A percentile compares a stretch with the other conserved stretches of the same genome.
Evolutionary conservation across 2,329 filamentous ascomycete species (phyloP).

Genomic region (Nigrograna mackinnonii): DNA sequence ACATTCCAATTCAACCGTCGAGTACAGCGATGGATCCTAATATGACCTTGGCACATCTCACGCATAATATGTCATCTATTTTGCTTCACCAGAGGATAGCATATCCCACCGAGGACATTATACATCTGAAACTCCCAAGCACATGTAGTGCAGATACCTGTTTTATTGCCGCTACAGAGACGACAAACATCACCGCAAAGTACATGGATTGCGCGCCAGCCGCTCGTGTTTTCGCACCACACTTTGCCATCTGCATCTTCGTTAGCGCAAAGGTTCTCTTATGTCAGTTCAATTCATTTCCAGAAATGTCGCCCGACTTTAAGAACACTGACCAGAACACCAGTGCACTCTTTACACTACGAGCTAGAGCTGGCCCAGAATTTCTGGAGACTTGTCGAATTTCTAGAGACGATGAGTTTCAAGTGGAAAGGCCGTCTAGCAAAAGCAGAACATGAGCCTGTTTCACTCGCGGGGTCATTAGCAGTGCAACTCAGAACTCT

Average conservation of each 20-base stretch:
- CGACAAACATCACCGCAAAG: background rate
- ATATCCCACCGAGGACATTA: background rate
- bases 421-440: background rate
- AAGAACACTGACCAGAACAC: background rate
- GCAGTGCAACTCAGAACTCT: background rate
- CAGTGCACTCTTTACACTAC: slow-evolving; percentile 1
- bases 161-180: background rate
- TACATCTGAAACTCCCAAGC: slow-evolving; percentile 1
- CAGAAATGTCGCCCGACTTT: background rate
- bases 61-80: slow-evolving; percentile 1
- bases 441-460: background rate
- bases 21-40: slow-evolving; percentile 1
- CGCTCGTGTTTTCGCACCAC: background rate
- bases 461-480: background rate
- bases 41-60: slow-evolving; percentile 1
- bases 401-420: background rate
- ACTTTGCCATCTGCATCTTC: slow-evolving; percentile 2
- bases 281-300: background rate
- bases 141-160: slow-evolving; percentile 1
- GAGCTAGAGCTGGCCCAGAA: background rate
- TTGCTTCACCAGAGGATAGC: background rate
- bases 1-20: background rate
- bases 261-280: slow-evolving; percentile 1
- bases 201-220: background rate
- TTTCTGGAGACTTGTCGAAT: background rate